A percentile compares a stretch with the other conserved stretches of the same genome.
Evolutionary conservation across 257 asterid species (phyloP).

Genomic region (Coffea canephora): DNA sequence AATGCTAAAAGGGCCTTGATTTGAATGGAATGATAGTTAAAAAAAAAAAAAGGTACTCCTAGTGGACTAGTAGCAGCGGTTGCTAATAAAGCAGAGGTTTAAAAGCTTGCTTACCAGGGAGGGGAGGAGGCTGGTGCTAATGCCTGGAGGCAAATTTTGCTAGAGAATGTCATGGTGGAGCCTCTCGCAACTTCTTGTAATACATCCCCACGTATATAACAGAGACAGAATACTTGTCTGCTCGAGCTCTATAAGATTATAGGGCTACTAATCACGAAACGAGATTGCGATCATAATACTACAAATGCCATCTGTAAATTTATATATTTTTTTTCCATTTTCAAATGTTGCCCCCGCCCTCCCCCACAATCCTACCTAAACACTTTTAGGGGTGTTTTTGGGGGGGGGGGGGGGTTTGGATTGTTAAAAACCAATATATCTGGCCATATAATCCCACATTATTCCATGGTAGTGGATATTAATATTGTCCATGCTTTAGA

Average conservation of each 20-base stretch:
- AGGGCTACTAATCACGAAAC: too few species aligned
- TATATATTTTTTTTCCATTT: too few species aligned
- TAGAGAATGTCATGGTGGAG: slow-evolving; percentile 21
- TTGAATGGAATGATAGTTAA: slow-evolving; percentile 28
- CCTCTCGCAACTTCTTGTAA: slow-evolving; percentile 27
- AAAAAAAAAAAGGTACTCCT: slow-evolving; percentile 19
- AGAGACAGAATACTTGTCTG: too few species aligned
- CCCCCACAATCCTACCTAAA: neutral
- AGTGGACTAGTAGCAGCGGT: slow-evolving; percentile 6
- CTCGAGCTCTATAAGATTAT: too few species aligned
- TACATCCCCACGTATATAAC: slow-evolving; percentile 29
- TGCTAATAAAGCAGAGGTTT: slow-evolving; percentile 27
- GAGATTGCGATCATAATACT: neutral
- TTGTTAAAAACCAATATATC: too few species aligned
- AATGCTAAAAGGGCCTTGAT: slow-evolving; percentile 40
- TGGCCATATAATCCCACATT: neutral
- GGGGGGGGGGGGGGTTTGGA: too few species aligned
- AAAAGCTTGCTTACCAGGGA: slow-evolving; percentile 21
- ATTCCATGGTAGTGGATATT: neutral
- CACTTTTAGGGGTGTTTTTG: too few species aligned
- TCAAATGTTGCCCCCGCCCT: too few species aligned
- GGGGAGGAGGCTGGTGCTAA: neutral
- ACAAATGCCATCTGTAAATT: neutral
- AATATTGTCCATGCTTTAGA: neutral
- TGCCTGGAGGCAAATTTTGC: slow-evolving; percentile 31